A percentile compares a stretch with the other conserved stretches of the same genome.
Conservation (phyloP, 1,284 basidiomycete species). For the Phellinidium pouzarii region DNA sequence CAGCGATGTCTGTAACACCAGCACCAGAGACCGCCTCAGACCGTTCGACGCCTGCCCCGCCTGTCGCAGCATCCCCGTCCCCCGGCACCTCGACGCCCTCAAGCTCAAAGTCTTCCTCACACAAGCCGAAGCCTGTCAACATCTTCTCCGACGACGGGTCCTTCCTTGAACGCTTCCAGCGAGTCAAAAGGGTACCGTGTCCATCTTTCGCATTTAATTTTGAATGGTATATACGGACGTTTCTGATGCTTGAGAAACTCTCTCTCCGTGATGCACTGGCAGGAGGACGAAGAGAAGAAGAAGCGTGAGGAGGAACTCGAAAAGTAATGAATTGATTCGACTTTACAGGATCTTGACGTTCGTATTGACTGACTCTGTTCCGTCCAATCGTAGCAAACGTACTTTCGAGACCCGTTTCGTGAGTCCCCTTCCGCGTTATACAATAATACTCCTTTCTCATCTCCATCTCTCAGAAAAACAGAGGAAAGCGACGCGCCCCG, state of each 20-base stretch:
- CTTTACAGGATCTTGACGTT: not conserved
- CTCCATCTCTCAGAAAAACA: slow-evolving; percentile 39
- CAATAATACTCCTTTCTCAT: slow-evolving; percentile 1
- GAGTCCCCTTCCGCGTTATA: slow-evolving; percentile 26
- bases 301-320: slow-evolving; percentile 43
- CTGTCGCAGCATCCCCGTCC: not conserved
- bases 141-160: slow-evolving; percentile 56
- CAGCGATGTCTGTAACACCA: not conserved
- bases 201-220: too few species aligned
- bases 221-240: too few species aligned
- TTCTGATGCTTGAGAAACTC: not conserved
- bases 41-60: not conserved
- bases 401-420: slow-evolving; percentile 58
- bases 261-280: slow-evolving; percentile 12
- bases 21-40: not conserved
- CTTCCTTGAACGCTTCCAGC: slow-evolving; percentile 52
- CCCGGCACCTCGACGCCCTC: slow-evolving; percentile 5
- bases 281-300: slow-evolving; percentile 56
- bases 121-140: slow-evolving; percentile 42
- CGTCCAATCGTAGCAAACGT: slow-evolving; percentile 41
- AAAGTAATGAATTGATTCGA: slow-evolving; percentile 32
- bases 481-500: slow-evolving; percentile 48
- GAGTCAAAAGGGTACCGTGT: slow-evolving; percentile 38
- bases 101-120: slow-evolving; percentile 7
- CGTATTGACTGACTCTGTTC: slow-evolving; percentile 7